Base-by-base conservation (phyloP, 768 basidiomycete species). In the Naganishia friedmannii region DNA sequence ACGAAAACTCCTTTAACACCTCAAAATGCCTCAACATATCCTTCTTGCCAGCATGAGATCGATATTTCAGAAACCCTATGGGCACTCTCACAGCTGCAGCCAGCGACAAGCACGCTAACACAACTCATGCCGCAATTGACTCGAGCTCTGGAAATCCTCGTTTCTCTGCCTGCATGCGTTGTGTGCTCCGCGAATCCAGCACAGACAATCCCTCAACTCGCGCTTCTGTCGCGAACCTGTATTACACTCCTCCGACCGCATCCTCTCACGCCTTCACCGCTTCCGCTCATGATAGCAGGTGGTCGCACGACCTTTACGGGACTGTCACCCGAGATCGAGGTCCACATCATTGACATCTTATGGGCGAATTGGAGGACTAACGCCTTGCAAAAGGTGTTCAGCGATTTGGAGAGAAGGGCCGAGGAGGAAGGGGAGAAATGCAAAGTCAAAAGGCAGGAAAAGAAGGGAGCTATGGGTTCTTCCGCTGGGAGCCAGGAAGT, bases 301-400 rank as follows among this genome's bases (percentile, higher is more conserved):
- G 65, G 65, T 53, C 26, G 46, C 19, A 68, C 55, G 8, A 63
- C 53, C 17, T 37, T 45, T 21, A 71, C 70, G 0, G 70, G 65
- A 13, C 46, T 71, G 10, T 56, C 70, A 31, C 70, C 70, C 10
- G 70, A 71, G 42, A 63, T 71, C 19, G 70, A 71, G 29, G 65
- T 66, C 5, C 70, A 71, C 51, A 71, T 71, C 53, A 37, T 71
- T 7, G 70, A 71, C 48, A 54, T 71, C 23, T 4, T 71, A 8
- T 71, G 70, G 70, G 66, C 65, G 8, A 66, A 48, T 17, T 71
- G 70, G 70, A 19, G 70, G 19, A 54, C 51, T 31, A 31, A 56
- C n/a, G 48, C 65, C 2, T 23, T 66, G 8, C 70, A 71, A 26
- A 66, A 71, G 45, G 48, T 68, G 13, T 66, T 67, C 37, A 39